phyloP scores from a whole-genome alignment of 2,329 filamentous ascomycete species.

The Clarireedia paspali region DNA sequence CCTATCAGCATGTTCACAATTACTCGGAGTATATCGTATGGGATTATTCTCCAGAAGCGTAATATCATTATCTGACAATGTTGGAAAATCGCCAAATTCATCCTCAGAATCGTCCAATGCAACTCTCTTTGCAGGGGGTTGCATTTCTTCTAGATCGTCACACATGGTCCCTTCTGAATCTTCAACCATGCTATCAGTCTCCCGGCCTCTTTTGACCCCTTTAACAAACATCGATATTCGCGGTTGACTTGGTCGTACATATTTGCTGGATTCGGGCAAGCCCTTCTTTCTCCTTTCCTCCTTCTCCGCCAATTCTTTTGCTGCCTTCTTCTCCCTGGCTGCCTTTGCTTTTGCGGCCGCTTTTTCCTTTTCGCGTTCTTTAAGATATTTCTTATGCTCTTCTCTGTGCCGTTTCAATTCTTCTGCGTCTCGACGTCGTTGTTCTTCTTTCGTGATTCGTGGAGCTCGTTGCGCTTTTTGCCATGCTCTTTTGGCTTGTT shows the following conservation, averaged over 20 bases:
- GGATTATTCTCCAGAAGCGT: conserved; percentile 10
- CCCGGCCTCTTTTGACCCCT: conserved; percentile 19
- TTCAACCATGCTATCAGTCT: conserved; percentile 15
- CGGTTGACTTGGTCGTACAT: conserved; percentile 47
- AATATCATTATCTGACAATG: conserved; percentile 24
- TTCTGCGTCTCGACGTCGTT: conserved; percentile 33
- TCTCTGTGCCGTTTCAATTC: conserved; percentile 30
- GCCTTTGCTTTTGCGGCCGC: conserved; percentile 42
- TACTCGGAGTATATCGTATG: neutral
- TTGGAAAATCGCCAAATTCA: conserved; percentile 29
- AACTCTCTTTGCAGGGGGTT: conserved; percentile 1
- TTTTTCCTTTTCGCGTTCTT: conserved; percentile 47
- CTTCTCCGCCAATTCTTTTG: conserved; percentile 41
- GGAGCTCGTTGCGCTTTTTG: conserved; percentile 34
- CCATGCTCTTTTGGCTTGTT: conserved; percentile 40
- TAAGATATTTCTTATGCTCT: conserved; percentile 17
- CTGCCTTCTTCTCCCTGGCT: conserved; percentile 47
- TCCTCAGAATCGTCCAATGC: conserved; percentile 22
- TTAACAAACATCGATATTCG: conserved; percentile 46
- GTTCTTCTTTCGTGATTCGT: conserved; percentile 34
- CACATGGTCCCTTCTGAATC: conserved; percentile 13
- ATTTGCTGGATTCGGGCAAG: conserved; percentile 41
- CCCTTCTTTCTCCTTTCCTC: conserved; percentile 45
- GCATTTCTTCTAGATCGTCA: neutral
- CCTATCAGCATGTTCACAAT: neutral